A percentile compares a stretch with the other conserved stretches of the same genome.
Evolutionary conservation across 2,329 filamentous ascomycete species (phyloP).

Genomic region (Penicillium sp.): DNA sequence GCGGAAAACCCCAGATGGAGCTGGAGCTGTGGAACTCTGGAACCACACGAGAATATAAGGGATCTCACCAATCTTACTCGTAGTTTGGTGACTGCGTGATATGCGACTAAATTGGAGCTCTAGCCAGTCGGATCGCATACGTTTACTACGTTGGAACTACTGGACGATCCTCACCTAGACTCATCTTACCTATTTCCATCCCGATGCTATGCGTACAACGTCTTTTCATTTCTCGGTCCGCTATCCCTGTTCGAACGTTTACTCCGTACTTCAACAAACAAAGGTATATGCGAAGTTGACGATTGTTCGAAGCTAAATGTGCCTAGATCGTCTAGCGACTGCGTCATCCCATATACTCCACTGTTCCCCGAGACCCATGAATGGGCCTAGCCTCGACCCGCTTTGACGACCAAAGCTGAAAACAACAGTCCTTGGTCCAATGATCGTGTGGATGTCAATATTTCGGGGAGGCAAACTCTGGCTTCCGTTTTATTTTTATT

Average conservation of each 20-base stretch:
- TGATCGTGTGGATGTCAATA: conserved; percentile 20
- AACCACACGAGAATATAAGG: not conserved
- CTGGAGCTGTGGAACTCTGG: conserved; percentile 11
- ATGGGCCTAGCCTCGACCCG: conserved; percentile 13
- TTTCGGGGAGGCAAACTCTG: conserved; percentile 10
- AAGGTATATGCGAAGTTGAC: conserved; percentile 14
- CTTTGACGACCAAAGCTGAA: conserved; percentile 9
- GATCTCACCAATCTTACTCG: not conserved
- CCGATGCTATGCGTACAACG: conserved; percentile 13
- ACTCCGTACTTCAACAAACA: conserved; percentile 6
- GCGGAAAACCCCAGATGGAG: conserved; percentile 30
- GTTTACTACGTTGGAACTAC: conserved; percentile 6
- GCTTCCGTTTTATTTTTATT: conserved; percentile 8
- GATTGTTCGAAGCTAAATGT: conserved; percentile 17
- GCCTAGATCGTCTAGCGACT: conserved; percentile 20
- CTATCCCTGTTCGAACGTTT: conserved; percentile 9
- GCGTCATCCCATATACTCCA: conserved; percentile 2
- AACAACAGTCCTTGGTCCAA: not conserved
- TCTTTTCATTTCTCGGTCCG: not conserved
- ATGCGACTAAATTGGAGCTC: conserved; percentile 13
- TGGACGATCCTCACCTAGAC: conserved; percentile 9
- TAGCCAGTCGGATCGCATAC: conserved; percentile 17
- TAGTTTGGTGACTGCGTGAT: conserved; percentile 14
- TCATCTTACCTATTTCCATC: not conserved
- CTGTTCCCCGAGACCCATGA: not conserved